Evolutionary conservation across 192 early-diverging fungal species (phyloP), one percentile per base, ranked within the genome.

Genomic region (Backusella westeae): DNA sequence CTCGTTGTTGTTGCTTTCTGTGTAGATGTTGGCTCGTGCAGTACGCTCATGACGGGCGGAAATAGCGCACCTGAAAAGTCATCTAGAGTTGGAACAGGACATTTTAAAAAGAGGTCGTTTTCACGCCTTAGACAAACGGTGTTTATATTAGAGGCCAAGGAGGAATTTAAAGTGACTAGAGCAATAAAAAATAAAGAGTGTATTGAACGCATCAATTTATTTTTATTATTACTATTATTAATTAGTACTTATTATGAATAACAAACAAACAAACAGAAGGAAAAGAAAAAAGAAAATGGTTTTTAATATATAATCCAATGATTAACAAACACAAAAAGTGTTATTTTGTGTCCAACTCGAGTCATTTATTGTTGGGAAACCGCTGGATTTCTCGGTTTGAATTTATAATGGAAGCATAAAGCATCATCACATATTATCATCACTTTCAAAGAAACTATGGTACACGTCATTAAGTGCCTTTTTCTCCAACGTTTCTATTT

Each of bases 181-280:
- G 56, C 56, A 63, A 26, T 63, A 63, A 63, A 63, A 29, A 63
- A 63, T 63, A 63, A 63, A 63, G 56, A 63, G 56, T 63, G 56
- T 63, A 63, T 63, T 63, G 23, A 26, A 63, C 56, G 56, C 56
- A 63, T 63, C 56, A 63, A 63, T 63, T 21, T 49, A n/a, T 49
- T 49, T n/a, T n/a, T 49, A 19, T 19, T 49, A 44, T 49, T 49
- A 6, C 12, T 49, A n/a, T 49, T 49, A 49, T 49, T 49, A 53
- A 14, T 29, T 63, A 29, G 14, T 63, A 26, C 29, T 59, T 12
- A 23, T 29, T 29, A n/a, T n/a, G 7, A 53, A 53, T 3, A 29
- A 26, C 12, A 63, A 63, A 63, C 56, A 63, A 63, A 63, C 10
- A 63, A 63, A 26, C 7, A 63, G 12, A 21, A 56, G 8, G 23